Evolutionary conservation across 2,329 filamentous ascomycete species (phyloP), one percentile per base, ranked within the genome.

Genomic region (Penicillium psychrosexuale): DNA sequence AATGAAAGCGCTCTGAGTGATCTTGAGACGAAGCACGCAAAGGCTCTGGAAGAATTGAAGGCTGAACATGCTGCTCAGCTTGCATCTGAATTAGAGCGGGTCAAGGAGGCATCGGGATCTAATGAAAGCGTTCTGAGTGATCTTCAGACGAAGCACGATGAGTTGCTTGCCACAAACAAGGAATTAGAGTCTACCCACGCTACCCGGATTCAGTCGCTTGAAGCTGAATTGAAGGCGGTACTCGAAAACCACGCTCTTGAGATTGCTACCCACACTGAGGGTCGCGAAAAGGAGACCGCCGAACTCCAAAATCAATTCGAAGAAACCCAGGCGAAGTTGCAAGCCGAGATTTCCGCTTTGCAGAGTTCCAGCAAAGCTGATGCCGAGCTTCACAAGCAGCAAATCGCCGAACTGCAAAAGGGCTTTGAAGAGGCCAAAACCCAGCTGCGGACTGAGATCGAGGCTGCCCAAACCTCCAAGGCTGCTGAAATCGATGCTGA

Each of bases 131-230:
- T 63, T 2, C 51, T 76, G 31, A 49, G 58, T 27, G 66, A 70
- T 22, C 62, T 74, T 17, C 72, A 74, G 57, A 55, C 63, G 48
- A 70, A 72, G 53, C 53, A 73, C 46, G 69, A 74, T 45, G 71
- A 69, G 31, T 50, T 72, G 17, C 43, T 68, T 30, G 51, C 65
- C 11, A 60, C 67, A 15, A 65, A 65, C 45, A 60, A 55, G 19
- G 67, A 70, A 7, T 53, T 73, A 27, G 69, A 70, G 53, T 62
- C 65, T 8, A 62, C 48, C 30, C 69, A 77, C 47, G 63, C 65
- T 2, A 60, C 68, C 40, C 66, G 67, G 22, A 56, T 75, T 15
- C 63, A 68, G 48, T 61, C 61, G 3, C 61, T 71, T 11, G 55
- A 69, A 50, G 57, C 50, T 39, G 62, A 69, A 28, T 51, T 70